phyloP scores from a whole-genome alignment of 352 stramenopile genomes.

The Pythium scleroteichum region DNA sequence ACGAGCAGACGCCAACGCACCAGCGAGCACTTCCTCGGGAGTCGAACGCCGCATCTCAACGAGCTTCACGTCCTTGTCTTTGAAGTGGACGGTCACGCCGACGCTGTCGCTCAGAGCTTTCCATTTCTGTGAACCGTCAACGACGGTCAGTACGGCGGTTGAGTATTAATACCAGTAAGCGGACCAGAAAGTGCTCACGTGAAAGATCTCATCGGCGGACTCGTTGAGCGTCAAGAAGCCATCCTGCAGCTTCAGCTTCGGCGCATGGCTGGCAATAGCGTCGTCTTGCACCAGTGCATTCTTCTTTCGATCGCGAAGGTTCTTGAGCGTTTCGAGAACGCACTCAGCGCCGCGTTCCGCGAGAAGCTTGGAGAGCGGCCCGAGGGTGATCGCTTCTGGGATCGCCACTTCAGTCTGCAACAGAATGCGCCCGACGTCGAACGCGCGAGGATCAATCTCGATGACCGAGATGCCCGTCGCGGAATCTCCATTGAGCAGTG shows the following conservation, averaged over 20 bases:
- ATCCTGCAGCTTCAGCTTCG: constrained; percentile 67
- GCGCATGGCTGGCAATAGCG: constrained; percentile 49
- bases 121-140: no score
- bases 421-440: constrained; percentile 81
- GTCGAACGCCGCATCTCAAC: constrained; percentile 55
- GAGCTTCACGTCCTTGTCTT: constrained; percentile 69
- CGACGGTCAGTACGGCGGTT: no score
- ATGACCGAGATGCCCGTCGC: constrained; percentile 84
- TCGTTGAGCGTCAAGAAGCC: constrained; percentile 57
- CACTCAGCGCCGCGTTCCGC: constrained; percentile 59
- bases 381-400: constrained; percentile 48
- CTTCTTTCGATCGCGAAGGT: constrained; percentile 50
- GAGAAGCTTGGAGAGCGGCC: constrained; percentile 36
- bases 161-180: no score
- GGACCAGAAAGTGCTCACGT: constrained; percentile 37
- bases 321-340: constrained; percentile 63
- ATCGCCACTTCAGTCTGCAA: constrained; percentile 52
- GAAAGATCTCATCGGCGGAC: constrained; percentile 51
- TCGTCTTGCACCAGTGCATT: constrained; percentile 59
- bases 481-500: constrained; percentile 74
- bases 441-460: constrained; percentile 82
- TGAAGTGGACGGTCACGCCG: constrained; percentile 64
- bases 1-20: background rate
- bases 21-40: constrained; percentile 31
- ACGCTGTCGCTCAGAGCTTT: constrained; percentile 78